Percentiles rank a stretch among this genome's conserved stretches.
Conservation (phyloP, 225 moss, liverwort and hornwort genomes). For the Rhytidiadelphus loreus region DNA sequence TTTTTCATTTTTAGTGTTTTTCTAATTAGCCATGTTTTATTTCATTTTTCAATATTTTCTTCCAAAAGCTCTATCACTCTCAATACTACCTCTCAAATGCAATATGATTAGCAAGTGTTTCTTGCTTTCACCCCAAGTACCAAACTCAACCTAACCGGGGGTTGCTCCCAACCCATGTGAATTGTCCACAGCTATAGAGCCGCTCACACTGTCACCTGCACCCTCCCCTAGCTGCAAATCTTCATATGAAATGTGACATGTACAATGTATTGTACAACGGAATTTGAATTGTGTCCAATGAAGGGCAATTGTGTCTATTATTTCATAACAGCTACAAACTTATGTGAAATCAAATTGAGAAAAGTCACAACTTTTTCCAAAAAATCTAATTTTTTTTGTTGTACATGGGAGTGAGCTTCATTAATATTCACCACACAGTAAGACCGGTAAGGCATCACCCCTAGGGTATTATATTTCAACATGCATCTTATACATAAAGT, state of each 20-base stretch:
- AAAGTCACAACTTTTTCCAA: background rate
- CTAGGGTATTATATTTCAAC: too few relatives aligned
- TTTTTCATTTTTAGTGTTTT: too few relatives aligned
- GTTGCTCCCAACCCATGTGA: background rate
- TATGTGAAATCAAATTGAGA: background rate
- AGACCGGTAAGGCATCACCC: too few relatives aligned
- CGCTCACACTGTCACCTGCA: too few relatives aligned
- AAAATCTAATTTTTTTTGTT: background rate
- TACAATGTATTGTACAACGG: background rate
- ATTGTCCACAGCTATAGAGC: background rate
- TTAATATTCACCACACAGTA: too few relatives aligned
- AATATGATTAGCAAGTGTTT: too few relatives aligned
- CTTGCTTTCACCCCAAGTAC: background rate
- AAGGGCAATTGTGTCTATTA: background rate
- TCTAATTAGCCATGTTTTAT: too few relatives aligned
- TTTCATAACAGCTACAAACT: background rate
- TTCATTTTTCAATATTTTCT: too few relatives aligned
- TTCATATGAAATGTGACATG: background rate
- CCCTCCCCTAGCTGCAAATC: background rate
- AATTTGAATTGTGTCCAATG: background rate
- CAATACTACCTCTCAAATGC: too few relatives aligned
- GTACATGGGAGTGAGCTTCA: background rate
- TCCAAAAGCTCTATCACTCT: too few relatives aligned
- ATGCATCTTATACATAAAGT: too few relatives aligned
- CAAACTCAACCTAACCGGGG: too few relatives aligned